Conservation (phyloP, 106 monocot genomes). For the Dioscorea zingiberensis region DNA sequence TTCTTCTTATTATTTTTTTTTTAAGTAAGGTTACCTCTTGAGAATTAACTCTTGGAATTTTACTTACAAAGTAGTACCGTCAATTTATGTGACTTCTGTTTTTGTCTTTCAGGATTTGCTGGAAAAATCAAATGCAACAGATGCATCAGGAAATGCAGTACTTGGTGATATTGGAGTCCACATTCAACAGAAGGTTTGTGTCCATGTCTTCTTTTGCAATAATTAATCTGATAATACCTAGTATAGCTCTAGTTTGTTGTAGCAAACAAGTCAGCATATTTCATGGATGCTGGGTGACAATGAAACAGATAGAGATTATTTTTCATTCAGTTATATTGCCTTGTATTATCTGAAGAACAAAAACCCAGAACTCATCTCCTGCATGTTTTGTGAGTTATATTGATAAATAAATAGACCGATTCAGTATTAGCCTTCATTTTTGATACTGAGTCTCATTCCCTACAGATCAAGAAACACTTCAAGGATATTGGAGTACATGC, state of each 20-base stretch:
- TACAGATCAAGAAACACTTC: constrained; percentile 42
- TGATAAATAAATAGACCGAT: not conserved
- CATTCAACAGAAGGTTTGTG: constrained; percentile 38
- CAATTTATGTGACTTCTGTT: not conserved
- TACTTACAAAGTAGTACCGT: not conserved
- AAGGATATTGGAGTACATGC: constrained; percentile 35
- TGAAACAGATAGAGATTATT: not conserved
- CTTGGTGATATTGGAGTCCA: constrained; percentile 53
- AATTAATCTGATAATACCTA: too few species aligned
- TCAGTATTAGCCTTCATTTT: not conserved
- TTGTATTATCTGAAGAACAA: not conserved
- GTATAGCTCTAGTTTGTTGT: too few species aligned
- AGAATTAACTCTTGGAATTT: not conserved
- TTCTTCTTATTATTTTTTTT: too few species aligned
- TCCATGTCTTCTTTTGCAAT: too few species aligned
- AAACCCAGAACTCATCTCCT: too few species aligned
- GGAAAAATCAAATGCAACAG: constrained; percentile 39
- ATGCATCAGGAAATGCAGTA: constrained; percentile 47
- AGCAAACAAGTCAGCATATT: too few species aligned
- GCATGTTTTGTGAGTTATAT: not conserved
- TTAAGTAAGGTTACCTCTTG: too few species aligned
- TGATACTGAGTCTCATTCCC: not conserved
- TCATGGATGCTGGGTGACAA: not conserved
- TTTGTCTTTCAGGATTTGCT: constrained; percentile 33
- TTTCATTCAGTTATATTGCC: not conserved